These are phyloP conservation scores for Cercospora canescens DNA, from an alignment of 2,329 filamentous ascomycete genomes.

Conservation along the genomic window DNA sequence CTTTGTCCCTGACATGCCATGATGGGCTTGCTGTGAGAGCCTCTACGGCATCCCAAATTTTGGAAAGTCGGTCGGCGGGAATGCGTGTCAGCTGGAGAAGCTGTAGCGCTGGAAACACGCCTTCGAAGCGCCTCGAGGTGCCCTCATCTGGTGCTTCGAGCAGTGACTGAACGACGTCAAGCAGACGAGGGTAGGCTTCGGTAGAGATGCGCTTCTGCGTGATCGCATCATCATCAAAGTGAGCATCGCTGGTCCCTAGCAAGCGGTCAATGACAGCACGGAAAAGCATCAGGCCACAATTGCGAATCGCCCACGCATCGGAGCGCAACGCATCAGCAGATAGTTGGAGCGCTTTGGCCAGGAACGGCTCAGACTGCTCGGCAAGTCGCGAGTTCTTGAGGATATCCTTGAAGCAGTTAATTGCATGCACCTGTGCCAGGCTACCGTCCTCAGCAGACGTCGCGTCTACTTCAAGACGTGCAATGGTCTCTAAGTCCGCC, in stretches of 20 bases:
- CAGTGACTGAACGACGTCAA: slow-evolving; percentile 63
- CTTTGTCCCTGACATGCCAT: slow-evolving; percentile 82
- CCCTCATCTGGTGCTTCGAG: slow-evolving; percentile 40
- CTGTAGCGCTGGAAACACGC: slow-evolving; percentile 80
- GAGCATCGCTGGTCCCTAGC: slow-evolving; percentile 68
- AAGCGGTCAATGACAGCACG: slow-evolving; percentile 79
- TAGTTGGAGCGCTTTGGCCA: slow-evolving; percentile 74
- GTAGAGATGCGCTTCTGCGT: slow-evolving; percentile 63
- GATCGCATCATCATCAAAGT: slow-evolving; percentile 57
- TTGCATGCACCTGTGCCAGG: slow-evolving; percentile 87
- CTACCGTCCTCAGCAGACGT: slow-evolving; percentile 51
- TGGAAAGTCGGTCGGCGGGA: slow-evolving; percentile 56
- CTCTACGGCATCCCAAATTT: slow-evolving; percentile 60
- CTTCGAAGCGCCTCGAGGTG: slow-evolving; percentile 50
- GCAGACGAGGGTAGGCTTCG: slow-evolving; percentile 66
- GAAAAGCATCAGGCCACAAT: slow-evolving; percentile 87
- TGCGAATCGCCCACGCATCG: slow-evolving; percentile 88
- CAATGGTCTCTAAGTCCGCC: slow-evolving; percentile 60
- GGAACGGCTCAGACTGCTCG: slow-evolving; percentile 69
- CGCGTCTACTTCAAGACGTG: slow-evolving; percentile 37
- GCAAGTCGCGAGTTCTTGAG: slow-evolving; percentile 81
- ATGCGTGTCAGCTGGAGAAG: slow-evolving; percentile 72
- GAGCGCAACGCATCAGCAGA: slow-evolving; percentile 78
- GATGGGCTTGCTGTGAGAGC: slow-evolving; percentile 67
- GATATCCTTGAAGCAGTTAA: slow-evolving; percentile 91